Percentiles rank a stretch among this genome's conserved stretches.
Evolutionary conservation across 2,329 filamentous ascomycete genomes (phyloP).

Genomic region (Pseudogymnoascus sp.): DNA sequence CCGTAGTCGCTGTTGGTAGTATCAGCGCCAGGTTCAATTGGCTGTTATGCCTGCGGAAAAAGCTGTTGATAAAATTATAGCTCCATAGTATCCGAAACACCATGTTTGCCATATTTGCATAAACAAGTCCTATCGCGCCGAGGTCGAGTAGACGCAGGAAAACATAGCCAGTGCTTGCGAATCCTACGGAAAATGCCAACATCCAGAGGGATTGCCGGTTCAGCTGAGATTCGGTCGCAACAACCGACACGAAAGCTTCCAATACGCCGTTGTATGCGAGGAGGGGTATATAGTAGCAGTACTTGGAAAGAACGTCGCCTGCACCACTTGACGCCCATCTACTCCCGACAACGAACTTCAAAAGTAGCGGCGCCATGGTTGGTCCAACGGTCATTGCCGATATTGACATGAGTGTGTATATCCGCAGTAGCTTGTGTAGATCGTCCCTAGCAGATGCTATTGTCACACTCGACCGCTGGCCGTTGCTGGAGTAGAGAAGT

Average conservation of each 20-base stretch:
- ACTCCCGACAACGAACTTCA: slow-evolving; percentile 66
- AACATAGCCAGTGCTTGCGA: slow-evolving; percentile 65
- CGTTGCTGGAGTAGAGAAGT: slow-evolving; percentile 45
- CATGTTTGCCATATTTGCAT: slow-evolving; percentile 90
- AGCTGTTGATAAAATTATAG: slow-evolving; percentile 57
- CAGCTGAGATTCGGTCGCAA: slow-evolving; percentile 67
- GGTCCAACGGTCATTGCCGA: slow-evolving; percentile 65
- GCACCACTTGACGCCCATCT: slow-evolving; percentile 70
- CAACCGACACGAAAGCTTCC: slow-evolving; percentile 86
- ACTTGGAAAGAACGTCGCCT: slow-evolving; percentile 63
- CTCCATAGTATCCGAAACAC: slow-evolving; percentile 76
- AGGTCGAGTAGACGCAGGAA: slow-evolving; percentile 61
- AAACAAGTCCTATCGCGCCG: slow-evolving; percentile 73
- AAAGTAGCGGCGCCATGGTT: slow-evolving; percentile 60
- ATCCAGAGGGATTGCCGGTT: slow-evolving; percentile 76
- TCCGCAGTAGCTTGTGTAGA: slow-evolving; percentile 55
- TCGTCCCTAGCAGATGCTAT: slow-evolving; percentile 40
- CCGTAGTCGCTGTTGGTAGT: slow-evolving; percentile 36
- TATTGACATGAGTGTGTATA: slow-evolving; percentile 68
- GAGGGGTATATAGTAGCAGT: slow-evolving; percentile 90
- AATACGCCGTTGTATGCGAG: slow-evolving; percentile 85
- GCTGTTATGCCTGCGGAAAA: slow-evolving; percentile 43
- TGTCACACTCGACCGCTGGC: slow-evolving; percentile 21
- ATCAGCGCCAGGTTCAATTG: slow-evolving; percentile 35
- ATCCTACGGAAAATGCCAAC: slow-evolving; percentile 68